A percentile compares a stretch with the other conserved stretches of the same genome.
These are phyloP conservation scores for Cutaneotrichosporon spelunceum DNA, from an alignment of 1,284 basidiomycete species.

Conservation along the genomic window DNA sequence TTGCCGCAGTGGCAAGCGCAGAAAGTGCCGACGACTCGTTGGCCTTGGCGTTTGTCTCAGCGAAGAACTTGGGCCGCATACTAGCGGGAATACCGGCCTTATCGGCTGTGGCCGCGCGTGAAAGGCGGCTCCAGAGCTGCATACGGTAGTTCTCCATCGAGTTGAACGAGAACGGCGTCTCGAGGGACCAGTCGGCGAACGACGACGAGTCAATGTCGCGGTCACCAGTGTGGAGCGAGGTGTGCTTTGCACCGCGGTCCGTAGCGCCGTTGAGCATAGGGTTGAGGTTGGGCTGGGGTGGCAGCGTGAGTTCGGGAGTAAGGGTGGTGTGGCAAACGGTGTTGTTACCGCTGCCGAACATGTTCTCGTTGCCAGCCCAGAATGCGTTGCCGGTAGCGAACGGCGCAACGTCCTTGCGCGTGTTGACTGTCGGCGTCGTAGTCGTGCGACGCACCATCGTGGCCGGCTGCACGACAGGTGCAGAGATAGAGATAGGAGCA, in stretches of 20 bases:
- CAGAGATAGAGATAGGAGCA: not conserved
- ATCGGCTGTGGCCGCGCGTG: slow-evolving; percentile 52
- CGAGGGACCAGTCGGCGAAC: slow-evolving; percentile 61
- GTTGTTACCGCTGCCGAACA: slow-evolving; percentile 60
- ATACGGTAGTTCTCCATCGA: slow-evolving; percentile 76
- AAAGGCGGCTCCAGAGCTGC: slow-evolving; percentile 83
- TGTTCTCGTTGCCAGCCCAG: slow-evolving; percentile 61
- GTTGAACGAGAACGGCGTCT: slow-evolving; percentile 76
- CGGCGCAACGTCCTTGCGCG: slow-evolving; percentile 68
- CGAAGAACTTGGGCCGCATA: slow-evolving; percentile 50
- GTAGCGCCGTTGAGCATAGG: slow-evolving; percentile 61
- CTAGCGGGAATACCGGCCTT: slow-evolving; percentile 40
- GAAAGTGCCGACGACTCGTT: slow-evolving; percentile 14
- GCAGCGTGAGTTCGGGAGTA: slow-evolving; percentile 60
- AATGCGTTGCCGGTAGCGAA: slow-evolving; percentile 57
- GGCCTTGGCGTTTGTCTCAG: slow-evolving; percentile 25
- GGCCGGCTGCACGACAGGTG: not conserved
- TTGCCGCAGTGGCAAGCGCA: slow-evolving; percentile 27
- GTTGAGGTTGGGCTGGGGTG: slow-evolving; percentile 66
- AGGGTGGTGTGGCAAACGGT: slow-evolving; percentile 82
- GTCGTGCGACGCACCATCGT: slow-evolving; percentile 23
- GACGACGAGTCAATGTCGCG: slow-evolving; percentile 59
- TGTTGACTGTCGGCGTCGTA: slow-evolving; percentile 60
- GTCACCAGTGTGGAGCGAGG: slow-evolving; percentile 35
- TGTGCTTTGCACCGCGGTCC: slow-evolving; percentile 14